Base-by-base conservation (phyloP, 2,329 filamentous ascomycete genomes). In the Tolypocladium cylindrosporum region DNA sequence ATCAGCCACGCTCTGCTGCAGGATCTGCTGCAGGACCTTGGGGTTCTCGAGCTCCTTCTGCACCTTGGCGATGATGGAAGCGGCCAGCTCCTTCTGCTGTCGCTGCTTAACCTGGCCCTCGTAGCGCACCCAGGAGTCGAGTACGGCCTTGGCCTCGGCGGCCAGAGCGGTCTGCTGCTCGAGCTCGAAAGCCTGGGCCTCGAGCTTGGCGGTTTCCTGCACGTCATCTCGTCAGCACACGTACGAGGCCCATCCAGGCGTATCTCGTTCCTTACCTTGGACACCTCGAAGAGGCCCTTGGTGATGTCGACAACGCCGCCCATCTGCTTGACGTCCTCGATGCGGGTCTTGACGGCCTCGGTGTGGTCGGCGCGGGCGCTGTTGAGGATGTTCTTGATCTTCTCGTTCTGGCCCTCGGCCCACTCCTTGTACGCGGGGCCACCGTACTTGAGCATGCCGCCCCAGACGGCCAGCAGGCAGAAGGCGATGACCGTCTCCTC, bases 41-140 rank as follows among this genome's bases (percentile, higher is more conserved):
- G 95, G 94, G 84, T 89, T 97, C 84, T 97, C 90, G 60, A 99
- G 86, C 84, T 97, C 93, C 86, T 97, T 97, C 78, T 90, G 88
- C 73, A 97, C 94, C 86, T 97, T 99, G 82, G 89, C 86, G 71
- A 99, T 97, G 77, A 99, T 82, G 75, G 80, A 85, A 73, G 96
- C 87, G 64, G 94, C 91, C 65, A 99, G 86, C 84, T 99, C 94
- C 78, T 84, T 88, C 85, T 99, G 94, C 83, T 99, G 91, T 75
- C 94, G 89, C 82, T 93, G 89, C 89, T 97, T 99, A 72, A 99
- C 92, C 83, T 97, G 94, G 69, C 89, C 81, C 82, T 99, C 94
- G 78, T 99, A 99, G 74, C 94, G 89, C 64, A 97, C 92, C 95
- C 94, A 99, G 59, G 91, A 97, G 76, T 99, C 94, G 65, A 99